Evolutionary conservation across 2,329 filamentous ascomycete species (phyloP).

Genomic region (Blastomyces percursus): DNA sequence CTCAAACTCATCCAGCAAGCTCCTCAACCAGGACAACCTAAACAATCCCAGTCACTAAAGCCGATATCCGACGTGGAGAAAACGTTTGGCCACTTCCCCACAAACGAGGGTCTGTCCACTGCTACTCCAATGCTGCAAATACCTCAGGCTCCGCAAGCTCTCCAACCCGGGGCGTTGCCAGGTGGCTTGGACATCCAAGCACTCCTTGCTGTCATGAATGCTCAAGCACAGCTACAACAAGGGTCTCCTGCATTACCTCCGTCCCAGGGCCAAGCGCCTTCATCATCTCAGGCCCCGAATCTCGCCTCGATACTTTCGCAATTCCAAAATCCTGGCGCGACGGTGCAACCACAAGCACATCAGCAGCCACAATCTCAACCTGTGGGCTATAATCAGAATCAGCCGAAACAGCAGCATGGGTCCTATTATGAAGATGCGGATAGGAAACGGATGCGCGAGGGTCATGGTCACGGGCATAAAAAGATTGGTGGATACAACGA

Average conservation of each 20-base stretch:
- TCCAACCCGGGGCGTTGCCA: constrained; percentile 19
- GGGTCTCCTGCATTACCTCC: constrained; percentile 16
- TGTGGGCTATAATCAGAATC: constrained; percentile 4
- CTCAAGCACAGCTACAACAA: constrained; percentile 28
- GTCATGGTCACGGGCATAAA: not conserved
- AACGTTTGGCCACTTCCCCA: constrained; percentile 32
- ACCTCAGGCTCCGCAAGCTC: constrained; percentile 20
- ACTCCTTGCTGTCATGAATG: constrained; percentile 30
- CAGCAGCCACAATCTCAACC: constrained; percentile 4
- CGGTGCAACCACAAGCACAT: constrained; percentile 17
- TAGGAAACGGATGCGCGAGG: constrained; percentile 28
- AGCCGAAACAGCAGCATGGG: constrained; percentile 14
- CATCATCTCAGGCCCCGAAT: constrained; percentile 11
- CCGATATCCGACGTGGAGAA: constrained; percentile 23
- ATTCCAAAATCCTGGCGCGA: constrained; percentile 25
- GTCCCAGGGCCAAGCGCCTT: constrained; percentile 6
- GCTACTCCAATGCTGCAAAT: constrained; percentile 16
- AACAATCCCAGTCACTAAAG: constrained; percentile 20
- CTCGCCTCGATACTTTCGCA: constrained; percentile 14
- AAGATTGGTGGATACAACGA: constrained; percentile 23
- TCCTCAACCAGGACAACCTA: constrained; percentile 22
- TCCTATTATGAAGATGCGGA: constrained; percentile 31
- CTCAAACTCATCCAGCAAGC: constrained; percentile 31
- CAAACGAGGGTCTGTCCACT: constrained; percentile 19
- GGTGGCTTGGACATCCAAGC: constrained; percentile 29